Percentiles rank a stretch among this genome's conserved stretches.
These are phyloP conservation scores for Phylloporus scabripes DNA, from an alignment of 768 basidiomycete species.

Conservation along the genomic window DNA sequence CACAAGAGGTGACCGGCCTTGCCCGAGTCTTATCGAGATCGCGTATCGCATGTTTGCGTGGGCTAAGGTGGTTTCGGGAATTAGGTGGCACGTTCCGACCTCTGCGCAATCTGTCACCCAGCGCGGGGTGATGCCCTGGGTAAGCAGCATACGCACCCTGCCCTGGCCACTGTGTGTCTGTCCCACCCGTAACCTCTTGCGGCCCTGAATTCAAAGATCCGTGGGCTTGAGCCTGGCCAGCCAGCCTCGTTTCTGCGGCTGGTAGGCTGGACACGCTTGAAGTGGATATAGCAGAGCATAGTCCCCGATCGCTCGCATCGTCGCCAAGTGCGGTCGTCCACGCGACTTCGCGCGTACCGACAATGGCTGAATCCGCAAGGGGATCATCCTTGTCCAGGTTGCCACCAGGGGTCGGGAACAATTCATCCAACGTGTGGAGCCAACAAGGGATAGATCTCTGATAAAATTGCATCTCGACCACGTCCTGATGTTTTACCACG, in stretches of 20 bases:
- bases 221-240: constrained; percentile 15
- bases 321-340: constrained; percentile 6
- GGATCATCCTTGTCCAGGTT: constrained; percentile 2
- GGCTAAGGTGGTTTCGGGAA: constrained; percentile 15
- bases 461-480: constrained; percentile 3
- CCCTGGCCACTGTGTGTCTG: constrained; percentile 7
- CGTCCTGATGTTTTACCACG: constrained; percentile 9
- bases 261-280: constrained; percentile 9
- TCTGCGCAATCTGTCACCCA: constrained; percentile 4
- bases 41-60: constrained; percentile 13
- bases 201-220: constrained; percentile 23
- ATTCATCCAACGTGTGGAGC: constrained; percentile 21
- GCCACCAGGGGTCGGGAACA: constrained; percentile 19
- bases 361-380: constrained; percentile 26
- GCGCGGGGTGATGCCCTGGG: background rate
- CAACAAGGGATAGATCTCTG: constrained; percentile 7
- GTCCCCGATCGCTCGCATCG: constrained; percentile 12
- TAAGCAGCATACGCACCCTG: constrained; percentile 2
- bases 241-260: constrained; percentile 10
- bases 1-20: constrained; percentile 20
- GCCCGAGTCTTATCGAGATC: constrained; percentile 22
- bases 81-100: constrained; percentile 11
- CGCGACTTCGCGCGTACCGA: constrained; percentile 12
- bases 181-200: constrained; percentile 9
- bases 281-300: constrained; percentile 5